A percentile compares a stretch with the other conserved stretches of the same genome.
phyloP scores from a whole-genome alignment of 2,329 filamentous ascomycete species.

The Fusarium pseudocircinatum region DNA sequence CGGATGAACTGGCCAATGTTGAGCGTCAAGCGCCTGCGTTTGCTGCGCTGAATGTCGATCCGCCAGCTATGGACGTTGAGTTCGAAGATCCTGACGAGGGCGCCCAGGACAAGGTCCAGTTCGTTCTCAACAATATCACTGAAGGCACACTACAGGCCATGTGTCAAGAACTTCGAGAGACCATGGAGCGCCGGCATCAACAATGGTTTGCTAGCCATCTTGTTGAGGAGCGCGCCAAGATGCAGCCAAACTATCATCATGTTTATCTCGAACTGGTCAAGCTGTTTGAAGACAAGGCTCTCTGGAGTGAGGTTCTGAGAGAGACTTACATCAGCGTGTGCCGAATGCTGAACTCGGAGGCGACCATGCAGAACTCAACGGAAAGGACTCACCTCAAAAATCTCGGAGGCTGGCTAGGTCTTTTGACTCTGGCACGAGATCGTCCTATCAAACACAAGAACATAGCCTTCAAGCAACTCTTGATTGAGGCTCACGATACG shows the following conservation, averaged over 20 bases:
- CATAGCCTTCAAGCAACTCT: conserved; percentile 94
- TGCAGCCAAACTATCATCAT: conserved; percentile 95
- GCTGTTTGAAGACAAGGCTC: conserved; percentile 77
- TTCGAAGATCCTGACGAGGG: conserved; percentile 88
- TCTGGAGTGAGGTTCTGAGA: conserved; percentile 90
- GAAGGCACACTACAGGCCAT: conserved; percentile 87
- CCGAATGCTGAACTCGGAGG: conserved; percentile 89
- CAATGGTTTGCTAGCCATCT: conserved; percentile 97
- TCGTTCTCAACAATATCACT: conserved; percentile 96
- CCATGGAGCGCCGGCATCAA: conserved; percentile 82
- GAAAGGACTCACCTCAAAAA: conserved; percentile 94
- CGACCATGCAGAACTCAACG: conserved; percentile 82
- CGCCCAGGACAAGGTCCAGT: conserved; percentile 91
- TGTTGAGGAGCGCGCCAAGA: conserved; percentile 94
- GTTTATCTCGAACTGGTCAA: conserved; percentile 91
- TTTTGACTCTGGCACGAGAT: conserved; percentile 90
- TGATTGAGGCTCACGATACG: conserved; percentile 93
- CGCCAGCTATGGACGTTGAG: conserved; percentile 67
- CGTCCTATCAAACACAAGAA: conserved; percentile 97
- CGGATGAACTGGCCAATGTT: conserved; percentile 67
- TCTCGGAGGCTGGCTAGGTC: conserved; percentile 91
- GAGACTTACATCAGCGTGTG: conserved; percentile 91
- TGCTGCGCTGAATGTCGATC: conserved; percentile 79
- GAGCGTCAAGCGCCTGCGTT: conserved; percentile 78
- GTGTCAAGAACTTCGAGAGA: conserved; percentile 80